Evolutionary conservation across 805 yeast species (phyloP).

Genomic region (Deakozyma indianensis): DNA sequence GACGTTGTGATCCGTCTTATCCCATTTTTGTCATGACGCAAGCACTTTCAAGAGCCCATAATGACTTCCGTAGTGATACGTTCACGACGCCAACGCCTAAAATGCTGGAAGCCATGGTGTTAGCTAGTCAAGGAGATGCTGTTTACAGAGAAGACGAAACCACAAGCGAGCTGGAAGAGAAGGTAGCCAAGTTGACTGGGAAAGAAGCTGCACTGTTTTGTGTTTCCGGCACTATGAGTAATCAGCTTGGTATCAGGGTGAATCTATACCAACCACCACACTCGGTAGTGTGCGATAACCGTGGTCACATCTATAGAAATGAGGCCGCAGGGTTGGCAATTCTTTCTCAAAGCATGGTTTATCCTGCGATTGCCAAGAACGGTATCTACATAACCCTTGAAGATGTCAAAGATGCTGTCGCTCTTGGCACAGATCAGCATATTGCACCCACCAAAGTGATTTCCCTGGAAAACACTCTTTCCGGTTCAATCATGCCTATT

Average conservation of each 20-base stretch:
- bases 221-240: slow-evolving; percentile 81
- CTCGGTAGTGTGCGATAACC: slow-evolving; percentile 70
- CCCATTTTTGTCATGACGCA: background rate
- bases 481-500: slow-evolving; percentile 67
- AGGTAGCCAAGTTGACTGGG: slow-evolving; percentile 57
- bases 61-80: slow-evolving; percentile 44
- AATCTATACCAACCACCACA: slow-evolving; percentile 72
- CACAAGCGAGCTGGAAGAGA: slow-evolving; percentile 48
- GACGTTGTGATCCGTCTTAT: too few relatives aligned
- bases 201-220: slow-evolving; percentile 72
- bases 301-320: slow-evolving; percentile 68
- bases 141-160: slow-evolving; percentile 77
- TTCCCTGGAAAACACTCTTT: slow-evolving; percentile 77
- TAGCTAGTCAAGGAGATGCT: slow-evolving; percentile 64
- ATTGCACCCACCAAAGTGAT: slow-evolving; percentile 77
- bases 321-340: slow-evolving; percentile 92
- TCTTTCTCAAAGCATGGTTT: slow-evolving; percentile 83
- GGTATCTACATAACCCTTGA: slow-evolving; percentile 67
- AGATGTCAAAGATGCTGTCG: slow-evolving; percentile 50
- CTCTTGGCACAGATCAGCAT: slow-evolving; percentile 75
- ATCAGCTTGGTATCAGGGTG: slow-evolving; percentile 71
- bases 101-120: slow-evolving; percentile 48
- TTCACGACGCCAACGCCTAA: slow-evolving; percentile 74
- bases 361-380: slow-evolving; percentile 65
- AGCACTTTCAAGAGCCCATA: background rate